These are phyloP conservation scores for Monosporozyma siamensis DNA, from an alignment of 805 yeast genomes.

Conservation along the genomic window DNA sequence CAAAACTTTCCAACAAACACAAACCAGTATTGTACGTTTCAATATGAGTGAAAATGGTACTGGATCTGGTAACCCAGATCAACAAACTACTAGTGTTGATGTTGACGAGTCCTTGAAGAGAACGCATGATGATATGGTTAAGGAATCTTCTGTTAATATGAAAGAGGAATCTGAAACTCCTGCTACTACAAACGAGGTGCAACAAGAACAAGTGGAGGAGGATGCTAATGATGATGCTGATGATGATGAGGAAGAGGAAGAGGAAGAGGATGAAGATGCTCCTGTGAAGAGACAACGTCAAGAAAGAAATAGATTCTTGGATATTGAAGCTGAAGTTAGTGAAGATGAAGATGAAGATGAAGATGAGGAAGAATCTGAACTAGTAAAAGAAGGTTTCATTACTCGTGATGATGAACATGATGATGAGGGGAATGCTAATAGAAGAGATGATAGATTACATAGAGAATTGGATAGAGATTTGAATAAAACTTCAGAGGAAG, in stretches of 20 bases:
- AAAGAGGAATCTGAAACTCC: constrained; percentile 5
- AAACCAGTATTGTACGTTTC: too few species aligned
- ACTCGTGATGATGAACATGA: constrained; percentile 45
- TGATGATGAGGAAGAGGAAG: constrained; percentile 53
- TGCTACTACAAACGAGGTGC: constrained; percentile 5
- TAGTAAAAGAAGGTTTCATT: constrained; percentile 73
- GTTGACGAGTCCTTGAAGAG: constrained; percentile 2
- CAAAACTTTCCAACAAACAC: too few species aligned
- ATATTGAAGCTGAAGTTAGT: constrained; percentile 98
- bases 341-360: constrained; percentile 91
- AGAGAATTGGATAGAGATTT: constrained; percentile 83
- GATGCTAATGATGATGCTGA: constrained; percentile 40
- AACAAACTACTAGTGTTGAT: background rate
- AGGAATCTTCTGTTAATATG: constrained; percentile 2
- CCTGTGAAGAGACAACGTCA: constrained; percentile 38
- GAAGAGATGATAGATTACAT: constrained; percentile 69
- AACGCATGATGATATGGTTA: constrained; percentile 3
- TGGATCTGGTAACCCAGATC: too few species aligned
- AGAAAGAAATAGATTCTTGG: constrained; percentile 76
- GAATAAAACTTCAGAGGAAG: constrained; percentile 83
- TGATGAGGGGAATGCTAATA: constrained; percentile 41
- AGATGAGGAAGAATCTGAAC: constrained; percentile 88
- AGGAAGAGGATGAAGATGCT: constrained; percentile 42
- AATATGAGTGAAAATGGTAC: too few species aligned
- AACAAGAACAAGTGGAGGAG: constrained; percentile 21